Base-by-base conservation (phyloP, 2,329 filamentous ascomycete genomes). In the Calonectria pseudoturangicola region DNA sequence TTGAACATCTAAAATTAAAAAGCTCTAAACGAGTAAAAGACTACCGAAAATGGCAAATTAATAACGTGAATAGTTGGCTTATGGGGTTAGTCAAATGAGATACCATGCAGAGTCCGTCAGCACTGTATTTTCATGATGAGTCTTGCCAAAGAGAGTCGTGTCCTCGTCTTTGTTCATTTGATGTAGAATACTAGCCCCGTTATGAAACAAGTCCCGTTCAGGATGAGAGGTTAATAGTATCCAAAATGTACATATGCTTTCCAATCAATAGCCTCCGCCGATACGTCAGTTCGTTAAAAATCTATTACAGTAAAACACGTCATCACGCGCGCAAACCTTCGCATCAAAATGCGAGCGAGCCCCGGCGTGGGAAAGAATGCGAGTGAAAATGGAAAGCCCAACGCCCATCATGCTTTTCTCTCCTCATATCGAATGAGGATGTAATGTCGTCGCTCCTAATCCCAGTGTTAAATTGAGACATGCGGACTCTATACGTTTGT, bases 291-390 rank as follows among this genome's bases (percentile, higher is more conserved):
- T 79, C 73, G 70, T 75, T 76, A 68, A 77, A 60, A 72, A 70
- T 79, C 71, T 79, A 80, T 80, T 79, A 79, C 72, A 79, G 77
- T 70, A 51, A 77, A 69, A 76, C 33, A 76, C 77, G 70, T 74
- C 72, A 54, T 73, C 69, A 77, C 56, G 68, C 60, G 68, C 66
- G 68, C 65, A 74, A 56, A 65, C 64, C 66, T 62, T 66, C 63
- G 69, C 70, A 66, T 63, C 64, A 65, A 48, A 60, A 60, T 51
- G 69, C 62, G 58, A 72, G 69, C 62, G 58, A 72, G 66, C 63
- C 41, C 73, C 74, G 67, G 72, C 73, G 70, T 74, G 71, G 65
- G 63, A 68, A 77, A 76, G 74, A 77, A 78, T 77, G 75, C 73
- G 72, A 78, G 62, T 58, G 30, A 78, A 79, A 75, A 70, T 67